Evolutionary conservation across 495 filamentous ascomycete species (phyloP).

Genomic region (Talaromyces borbonicus): DNA sequence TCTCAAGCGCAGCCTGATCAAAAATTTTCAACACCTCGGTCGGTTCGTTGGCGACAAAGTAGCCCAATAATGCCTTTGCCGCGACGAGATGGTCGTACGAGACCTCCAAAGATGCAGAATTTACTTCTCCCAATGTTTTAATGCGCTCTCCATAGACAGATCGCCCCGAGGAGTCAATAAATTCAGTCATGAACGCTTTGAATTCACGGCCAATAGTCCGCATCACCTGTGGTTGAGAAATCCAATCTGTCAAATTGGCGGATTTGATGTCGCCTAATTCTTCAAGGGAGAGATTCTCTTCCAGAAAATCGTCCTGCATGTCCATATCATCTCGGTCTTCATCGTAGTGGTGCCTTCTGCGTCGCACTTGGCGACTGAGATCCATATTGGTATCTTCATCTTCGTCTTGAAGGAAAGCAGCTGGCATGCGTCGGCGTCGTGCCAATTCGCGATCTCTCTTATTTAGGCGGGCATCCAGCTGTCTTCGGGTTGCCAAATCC

Average conservation of each 20-base stretch:
- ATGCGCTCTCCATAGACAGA: constrained; percentile 95
- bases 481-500: constrained; percentile 57
- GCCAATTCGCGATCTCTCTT: constrained; percentile 73
- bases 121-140: constrained; percentile 87
- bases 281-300: constrained; percentile 87
- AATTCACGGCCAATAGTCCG: constrained; percentile 93
- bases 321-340: constrained; percentile 84
- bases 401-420: constrained; percentile 81
- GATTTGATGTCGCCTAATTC: constrained; percentile 91
- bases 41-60: constrained; percentile 94
- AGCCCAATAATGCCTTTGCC: constrained; percentile 91
- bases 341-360: constrained; percentile 78
- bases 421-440: constrained; percentile 63
- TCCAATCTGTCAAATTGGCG: constrained; percentile 86
- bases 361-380: constrained; percentile 68
- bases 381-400: constrained; percentile 77
- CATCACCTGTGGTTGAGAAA: constrained; percentile 80
- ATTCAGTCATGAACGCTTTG: constrained; percentile 94
- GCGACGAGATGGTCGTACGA: constrained; percentile 85
- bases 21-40: constrained; percentile 91
- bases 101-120: constrained; percentile 91
- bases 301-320: constrained; percentile 86
- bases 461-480: constrained; percentile 74
- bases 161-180: constrained; percentile 72
- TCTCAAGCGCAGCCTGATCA: constrained; percentile 93